Conservation (phyloP, 129 eudicot species). For the Lactuca saligna region DNA sequence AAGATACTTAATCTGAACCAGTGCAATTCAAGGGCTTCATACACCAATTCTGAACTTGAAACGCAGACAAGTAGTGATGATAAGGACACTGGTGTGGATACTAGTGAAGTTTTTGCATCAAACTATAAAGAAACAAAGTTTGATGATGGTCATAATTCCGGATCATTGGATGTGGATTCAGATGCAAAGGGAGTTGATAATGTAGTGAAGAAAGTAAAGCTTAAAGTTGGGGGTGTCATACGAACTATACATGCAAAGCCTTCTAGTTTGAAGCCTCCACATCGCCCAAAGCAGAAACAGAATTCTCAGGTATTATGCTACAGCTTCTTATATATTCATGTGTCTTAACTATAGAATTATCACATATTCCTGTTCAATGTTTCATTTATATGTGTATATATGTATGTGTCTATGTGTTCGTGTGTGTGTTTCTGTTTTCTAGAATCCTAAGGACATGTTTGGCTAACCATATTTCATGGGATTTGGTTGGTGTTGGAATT, state of each 20-base stretch:
- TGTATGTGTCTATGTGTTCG: too few species aligned
- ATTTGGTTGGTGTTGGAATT: too few species aligned
- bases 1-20: constrained; percentile 32
- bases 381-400: too few species aligned
- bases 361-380: not conserved
- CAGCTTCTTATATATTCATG: not conserved
- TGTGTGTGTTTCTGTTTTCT: too few species aligned
- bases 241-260: constrained; percentile 57
- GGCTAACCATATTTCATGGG: too few species aligned
- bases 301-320: constrained; percentile 40
- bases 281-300: constrained; percentile 39
- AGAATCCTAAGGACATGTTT: too few species aligned
- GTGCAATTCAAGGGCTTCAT: constrained; percentile 42
- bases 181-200: constrained; percentile 38
- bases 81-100: constrained; percentile 26
- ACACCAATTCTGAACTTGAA: constrained; percentile 34
- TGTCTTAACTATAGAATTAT: not conserved
- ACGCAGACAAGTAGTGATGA: constrained; percentile 21
- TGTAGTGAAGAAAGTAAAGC: constrained; percentile 62
- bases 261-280: constrained; percentile 32
- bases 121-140: constrained; percentile 14
- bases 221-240: constrained; percentile 74
- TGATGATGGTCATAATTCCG: constrained; percentile 31
- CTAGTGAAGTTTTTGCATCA: constrained; percentile 32
- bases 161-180: constrained; percentile 33